phyloP scores from a whole-genome alignment of 139 green algal species.

The Chlorella sp. region DNA sequence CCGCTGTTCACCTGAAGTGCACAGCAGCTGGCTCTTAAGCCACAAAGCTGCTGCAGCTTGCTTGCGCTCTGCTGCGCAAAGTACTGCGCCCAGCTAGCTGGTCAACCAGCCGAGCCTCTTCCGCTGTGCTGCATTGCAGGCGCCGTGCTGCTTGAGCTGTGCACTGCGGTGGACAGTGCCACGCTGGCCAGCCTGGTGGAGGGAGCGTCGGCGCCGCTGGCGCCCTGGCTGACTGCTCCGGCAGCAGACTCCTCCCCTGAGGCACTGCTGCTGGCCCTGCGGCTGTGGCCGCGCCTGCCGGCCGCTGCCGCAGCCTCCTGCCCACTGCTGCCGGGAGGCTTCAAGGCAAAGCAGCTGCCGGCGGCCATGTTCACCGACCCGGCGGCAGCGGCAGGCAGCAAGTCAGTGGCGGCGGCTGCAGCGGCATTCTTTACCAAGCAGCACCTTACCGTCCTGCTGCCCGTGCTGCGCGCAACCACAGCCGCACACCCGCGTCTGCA shows the following conservation, averaged over 20 bases:
- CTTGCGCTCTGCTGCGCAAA: too few species aligned
- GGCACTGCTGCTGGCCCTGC: constrained; percentile 70
- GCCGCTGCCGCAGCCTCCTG: constrained; percentile 31
- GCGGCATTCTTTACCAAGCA: constrained; percentile 56
- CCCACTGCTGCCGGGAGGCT: constrained; percentile 59
- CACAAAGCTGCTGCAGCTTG: too few species aligned
- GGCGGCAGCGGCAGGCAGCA: constrained; percentile 11
- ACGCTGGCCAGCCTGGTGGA: constrained; percentile 11
- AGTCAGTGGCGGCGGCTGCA: constrained; percentile 40
- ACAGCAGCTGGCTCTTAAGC: too few species aligned
- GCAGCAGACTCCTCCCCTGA: constrained; percentile 15
- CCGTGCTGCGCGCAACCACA: constrained; percentile 55
- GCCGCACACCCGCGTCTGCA: constrained; percentile 72
- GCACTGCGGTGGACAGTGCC: background rate
- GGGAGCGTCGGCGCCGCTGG: background rate
- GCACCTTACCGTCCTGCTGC: constrained; percentile 62
- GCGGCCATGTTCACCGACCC: constrained; percentile 32
- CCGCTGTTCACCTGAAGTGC: too few species aligned
- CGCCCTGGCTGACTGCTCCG: constrained; percentile 22
- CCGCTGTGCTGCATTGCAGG: constrained; percentile 1
- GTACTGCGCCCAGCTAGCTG: background rate
- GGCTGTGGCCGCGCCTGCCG: constrained; percentile 73
- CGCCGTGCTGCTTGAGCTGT: constrained; percentile 62
- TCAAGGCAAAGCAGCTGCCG: constrained; percentile 42
- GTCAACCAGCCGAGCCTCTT: background rate